Evolutionary conservation across 148 eudicot genomes (phyloP), one percentile per base, ranked within the genome.

Genomic region (Fagopyrum esculentum): DNA sequence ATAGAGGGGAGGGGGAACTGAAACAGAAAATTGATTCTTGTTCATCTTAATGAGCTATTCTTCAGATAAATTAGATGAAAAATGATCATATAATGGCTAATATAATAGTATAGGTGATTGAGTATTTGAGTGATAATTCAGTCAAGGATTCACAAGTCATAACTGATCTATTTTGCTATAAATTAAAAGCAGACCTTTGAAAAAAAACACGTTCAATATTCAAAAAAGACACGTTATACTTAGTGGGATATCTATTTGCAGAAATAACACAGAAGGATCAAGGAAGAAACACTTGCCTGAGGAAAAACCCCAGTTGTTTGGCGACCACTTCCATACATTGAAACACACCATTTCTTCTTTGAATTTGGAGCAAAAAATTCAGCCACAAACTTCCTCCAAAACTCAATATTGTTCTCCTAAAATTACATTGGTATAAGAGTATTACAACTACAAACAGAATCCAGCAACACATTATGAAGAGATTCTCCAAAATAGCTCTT

Each of bases 331-430:
- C 97, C 98, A 84, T 95, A 95, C 97, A 92, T 87, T 4, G 99
- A 95, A 74, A 95, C 97, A 78, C 99, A 95, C 99, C 99, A 95
- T 77, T 89, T 95, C 81, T 95, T 95, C 88, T 89, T 92, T 56
- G 99, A 97, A 86, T 85, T 89, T 35, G 98, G 99, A 78, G 99
- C 94, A 81, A 86, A 95, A 75, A 78, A 95, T 63, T 92, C 96
- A 0, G 91, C 80, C 35, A 95, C 97, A 82, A 89, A 95, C 78
- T 89, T 90, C 75, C 93, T 86, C 99, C 99, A 95, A 75, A 92
- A 95, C 74, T 95, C 97, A 71, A 95, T 92, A 75, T 86, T 95
- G 75, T 95, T 95, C 77, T 92, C 97, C 99, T 95, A 81, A 49
- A 59, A 77, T 43, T 1, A 13, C 47, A 66, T 66, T 15, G 16